Evolutionary conservation across 1,139 yeast species (phyloP).

Genomic region (Zygosaccharomyces sapae): DNA sequence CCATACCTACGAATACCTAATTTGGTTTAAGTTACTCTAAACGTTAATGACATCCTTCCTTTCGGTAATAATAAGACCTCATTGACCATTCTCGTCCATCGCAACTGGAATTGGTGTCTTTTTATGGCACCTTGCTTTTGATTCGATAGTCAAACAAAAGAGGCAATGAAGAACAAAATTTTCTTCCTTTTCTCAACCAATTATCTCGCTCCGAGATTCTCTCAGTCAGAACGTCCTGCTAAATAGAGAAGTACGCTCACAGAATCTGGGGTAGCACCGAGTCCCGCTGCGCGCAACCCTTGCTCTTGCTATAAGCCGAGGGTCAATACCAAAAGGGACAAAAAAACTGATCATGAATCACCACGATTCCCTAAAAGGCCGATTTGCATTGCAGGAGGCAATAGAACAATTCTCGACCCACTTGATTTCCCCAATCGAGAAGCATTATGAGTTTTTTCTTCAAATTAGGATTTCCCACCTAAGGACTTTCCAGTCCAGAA

Average conservation of each 20-base stretch:
- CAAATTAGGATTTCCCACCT: not conserved
- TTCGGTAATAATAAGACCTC: not conserved
- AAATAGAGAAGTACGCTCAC: not conserved
- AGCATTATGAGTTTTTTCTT: not conserved
- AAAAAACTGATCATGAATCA: not conserved
- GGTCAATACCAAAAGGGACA: not conserved
- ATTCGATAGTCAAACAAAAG: not conserved
- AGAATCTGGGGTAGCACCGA: not conserved
- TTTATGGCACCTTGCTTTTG: not conserved
- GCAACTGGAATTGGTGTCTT: not conserved
- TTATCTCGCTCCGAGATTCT: not conserved
- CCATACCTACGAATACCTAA: not conserved
- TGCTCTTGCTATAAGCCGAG: slow-evolving; percentile 1
- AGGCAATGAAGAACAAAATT: not conserved
- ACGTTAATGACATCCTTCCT: not conserved
- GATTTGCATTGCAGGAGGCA: slow-evolving; percentile 2
- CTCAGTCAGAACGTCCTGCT: not conserved
- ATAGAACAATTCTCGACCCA: slow-evolving; percentile 6
- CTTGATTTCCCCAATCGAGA: slow-evolving; percentile 1
- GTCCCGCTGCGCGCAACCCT: not conserved
- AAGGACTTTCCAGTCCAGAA: slow-evolving; percentile 2
- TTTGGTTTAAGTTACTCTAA: not conserved
- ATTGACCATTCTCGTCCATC: not conserved
- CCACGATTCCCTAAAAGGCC: not conserved
- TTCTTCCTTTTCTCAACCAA: not conserved